A percentile compares a stretch with the other conserved stretches of the same genome.
phyloP scores from a whole-genome alignment of 257 asterid genomes.

The Coffea eugenioides region DNA sequence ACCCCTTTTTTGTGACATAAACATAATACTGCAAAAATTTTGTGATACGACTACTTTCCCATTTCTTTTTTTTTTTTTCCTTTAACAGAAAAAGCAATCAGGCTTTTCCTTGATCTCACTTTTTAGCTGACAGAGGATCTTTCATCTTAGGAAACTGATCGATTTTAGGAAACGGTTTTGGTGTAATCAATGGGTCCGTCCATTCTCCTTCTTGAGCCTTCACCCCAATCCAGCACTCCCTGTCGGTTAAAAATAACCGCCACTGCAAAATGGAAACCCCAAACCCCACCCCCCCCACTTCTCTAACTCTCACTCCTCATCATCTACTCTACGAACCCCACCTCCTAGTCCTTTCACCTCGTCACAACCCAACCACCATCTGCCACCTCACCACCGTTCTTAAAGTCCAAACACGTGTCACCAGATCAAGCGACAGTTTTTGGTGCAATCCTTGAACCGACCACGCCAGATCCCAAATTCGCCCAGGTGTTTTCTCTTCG shows the following conservation, averaged over 20 bases:
- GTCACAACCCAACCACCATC: not conserved
- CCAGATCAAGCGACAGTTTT: not conserved
- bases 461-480: not conserved
- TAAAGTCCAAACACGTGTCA: not conserved
- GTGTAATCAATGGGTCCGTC: not conserved
- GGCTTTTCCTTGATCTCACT: not conserved
- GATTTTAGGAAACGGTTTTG: not conserved
- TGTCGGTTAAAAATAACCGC: conserved; percentile 15
- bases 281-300: too few relatives aligned
- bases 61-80: too few relatives aligned
- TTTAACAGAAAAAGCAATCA: not conserved
- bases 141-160: not conserved
- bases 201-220: not conserved
- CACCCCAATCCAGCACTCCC: not conserved
- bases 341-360: not conserved
- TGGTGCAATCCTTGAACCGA: not conserved
- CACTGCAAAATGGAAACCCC: conserved; percentile 6
- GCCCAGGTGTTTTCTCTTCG: not conserved
- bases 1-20: too few relatives aligned
- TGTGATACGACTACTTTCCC: not conserved
- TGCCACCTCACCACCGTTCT: not conserved
- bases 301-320: too few relatives aligned
- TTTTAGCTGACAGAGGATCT: not conserved
- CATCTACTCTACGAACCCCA: not conserved
- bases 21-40: too few relatives aligned